Evolutionary conservation across 179 eudicot genomes (phyloP).

Genomic region (Beta lomatogona): DNA sequence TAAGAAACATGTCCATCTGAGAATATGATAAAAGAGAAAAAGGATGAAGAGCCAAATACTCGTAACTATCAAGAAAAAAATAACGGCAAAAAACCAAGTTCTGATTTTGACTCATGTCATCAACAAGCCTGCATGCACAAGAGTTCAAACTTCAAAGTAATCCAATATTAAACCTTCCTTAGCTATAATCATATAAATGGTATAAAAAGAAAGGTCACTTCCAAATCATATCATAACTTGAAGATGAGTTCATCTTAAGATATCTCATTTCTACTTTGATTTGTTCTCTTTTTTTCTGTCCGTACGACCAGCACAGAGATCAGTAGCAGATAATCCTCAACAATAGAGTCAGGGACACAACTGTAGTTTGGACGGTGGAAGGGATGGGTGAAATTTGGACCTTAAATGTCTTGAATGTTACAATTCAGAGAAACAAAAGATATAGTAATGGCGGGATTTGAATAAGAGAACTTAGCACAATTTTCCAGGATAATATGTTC

Average conservation of each 20-base stretch:
- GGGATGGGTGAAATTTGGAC: neutral
- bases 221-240: no score
- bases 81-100: neutral
- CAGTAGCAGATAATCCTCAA: neutral
- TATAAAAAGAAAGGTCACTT: neutral
- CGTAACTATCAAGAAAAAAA: neutral
- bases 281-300: neutral
- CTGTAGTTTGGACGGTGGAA: neutral
- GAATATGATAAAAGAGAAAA: neutral
- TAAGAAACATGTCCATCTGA: neutral
- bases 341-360: neutral
- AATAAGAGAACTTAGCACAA: neutral
- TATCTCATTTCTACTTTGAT: neutral
- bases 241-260: neutral
- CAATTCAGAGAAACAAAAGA: neutral
- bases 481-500: neutral
- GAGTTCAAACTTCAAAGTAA: neutral
- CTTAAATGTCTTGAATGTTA: neutral
- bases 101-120: neutral
- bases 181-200: neutral
- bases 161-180: neutral
- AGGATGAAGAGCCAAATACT: neutral
- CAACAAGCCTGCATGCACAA: neutral
- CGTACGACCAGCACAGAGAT: neutral
- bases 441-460: neutral